Base-by-base conservation (phyloP, 345 rosid genomes). In the Citrus australasica region DNA sequence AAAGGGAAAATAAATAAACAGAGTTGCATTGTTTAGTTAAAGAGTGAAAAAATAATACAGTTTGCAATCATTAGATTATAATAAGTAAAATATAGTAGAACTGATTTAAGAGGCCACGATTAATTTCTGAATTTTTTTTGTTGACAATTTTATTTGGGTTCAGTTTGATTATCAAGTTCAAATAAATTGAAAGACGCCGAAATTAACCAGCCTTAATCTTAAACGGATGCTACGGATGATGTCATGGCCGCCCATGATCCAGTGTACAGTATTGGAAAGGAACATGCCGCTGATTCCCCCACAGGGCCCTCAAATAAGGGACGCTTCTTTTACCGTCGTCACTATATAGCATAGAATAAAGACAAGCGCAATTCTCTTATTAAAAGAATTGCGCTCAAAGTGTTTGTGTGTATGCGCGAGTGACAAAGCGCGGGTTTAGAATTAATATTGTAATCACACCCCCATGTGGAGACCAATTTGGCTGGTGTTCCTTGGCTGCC, bases 391-490 rank as follows among this genome's bases (percentile, higher is more conserved):
- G 74, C 74, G 30, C 35, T 25, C 38, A 51, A 51, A 28, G 61
- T 70, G 74, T 70, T 70, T 46, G 74, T 28, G 37, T 16, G 19
- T 3, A 17, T 19, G 74, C 37, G 35, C 3, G 73, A 69, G 5
- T 11, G 51, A 13, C 13, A 40, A 9, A 40, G 46, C 13, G 46
- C 11, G 46, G 51, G 16, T 46, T 46, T 24, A 32, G 76, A 48
- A 60, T 27, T 65, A 67, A 80, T 77, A 73, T 82, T 84, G 81
- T 65, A 9, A 14, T 80, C 33, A 59, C 83, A 25, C 70, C 79
- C 82, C 87, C 88, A 78, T 78, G 88, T 80, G 89, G 85, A 83
- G 83, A 84, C 85, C 88, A 80, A 58, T 83, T 81, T 80, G 83
- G 78, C 24, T 74, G 80, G 84, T 80, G 75, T 75, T 85, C 84